Conservation (phyloP, 768 basidiomycete genomes). For the Galerina marginata region DNA sequence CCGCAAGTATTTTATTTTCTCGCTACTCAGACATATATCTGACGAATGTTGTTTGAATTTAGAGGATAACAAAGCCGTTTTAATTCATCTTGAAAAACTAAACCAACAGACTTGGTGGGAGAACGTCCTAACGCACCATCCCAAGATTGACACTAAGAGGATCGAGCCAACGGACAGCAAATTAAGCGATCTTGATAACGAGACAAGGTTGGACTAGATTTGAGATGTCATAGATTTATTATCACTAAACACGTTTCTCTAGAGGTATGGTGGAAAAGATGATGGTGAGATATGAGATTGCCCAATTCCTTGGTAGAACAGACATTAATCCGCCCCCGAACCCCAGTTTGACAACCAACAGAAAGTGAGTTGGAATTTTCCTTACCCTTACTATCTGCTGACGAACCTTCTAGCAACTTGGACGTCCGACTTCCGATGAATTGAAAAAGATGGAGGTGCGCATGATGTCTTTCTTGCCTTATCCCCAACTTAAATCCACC, state of each 20-base stretch:
- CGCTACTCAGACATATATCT: neutral
- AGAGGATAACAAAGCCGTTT: conserved; percentile 81
- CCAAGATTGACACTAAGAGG: conserved; percentile 95
- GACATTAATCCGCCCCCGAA: neutral
- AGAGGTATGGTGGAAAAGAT: conserved; percentile 99
- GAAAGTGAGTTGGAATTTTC: conserved; percentile 47
- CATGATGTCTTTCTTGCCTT: neutral
- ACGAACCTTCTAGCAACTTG: conserved; percentile 72
- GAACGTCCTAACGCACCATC: conserved; percentile 92
- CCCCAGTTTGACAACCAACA: conserved; percentile 79
- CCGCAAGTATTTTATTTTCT: conserved; percentile 55
- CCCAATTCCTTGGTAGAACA: conserved; percentile 9
- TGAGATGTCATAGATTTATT: neutral
- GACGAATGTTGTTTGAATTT: conserved; percentile 2
- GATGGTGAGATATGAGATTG: conserved; percentile 71
- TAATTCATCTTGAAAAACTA: conserved; percentile 84
- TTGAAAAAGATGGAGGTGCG: conserved; percentile 87
- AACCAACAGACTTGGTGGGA: conserved; percentile 97
- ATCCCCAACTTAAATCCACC: conserved; percentile 7
- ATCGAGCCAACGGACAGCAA: conserved; percentile 96
- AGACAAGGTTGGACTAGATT: conserved; percentile 69
- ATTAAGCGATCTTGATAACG: conserved; percentile 93
- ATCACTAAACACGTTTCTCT: conserved; percentile 12
- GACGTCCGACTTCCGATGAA: conserved; percentile 95
- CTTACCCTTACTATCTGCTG: conserved; percentile 1